Percentiles rank a stretch among this genome's conserved stretches.
Conservation (phyloP, 495 filamentous ascomycete genomes). For the Margaritispora aquatica region DNA sequence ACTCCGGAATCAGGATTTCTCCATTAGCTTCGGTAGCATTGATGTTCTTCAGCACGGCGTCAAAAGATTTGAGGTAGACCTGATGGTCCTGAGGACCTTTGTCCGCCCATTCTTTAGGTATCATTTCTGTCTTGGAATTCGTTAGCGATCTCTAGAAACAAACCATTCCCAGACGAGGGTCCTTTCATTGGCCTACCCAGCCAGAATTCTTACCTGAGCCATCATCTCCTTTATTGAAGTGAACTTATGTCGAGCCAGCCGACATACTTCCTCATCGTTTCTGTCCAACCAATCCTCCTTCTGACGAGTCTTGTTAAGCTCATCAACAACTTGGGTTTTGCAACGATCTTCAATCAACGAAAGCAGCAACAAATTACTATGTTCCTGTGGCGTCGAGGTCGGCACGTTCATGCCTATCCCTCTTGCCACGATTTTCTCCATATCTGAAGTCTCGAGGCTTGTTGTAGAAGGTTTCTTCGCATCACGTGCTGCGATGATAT, state of each 20-base stretch:
- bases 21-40: conserved; percentile 7
- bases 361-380: conserved; percentile 19
- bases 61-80: conserved; percentile 13
- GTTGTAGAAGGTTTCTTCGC: too few relatives aligned
- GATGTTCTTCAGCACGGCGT: conserved; percentile 16
- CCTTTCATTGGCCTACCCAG: too few relatives aligned
- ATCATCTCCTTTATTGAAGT: conserved; percentile 17
- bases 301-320: conserved; percentile 15
- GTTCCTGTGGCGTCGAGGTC: conserved; percentile 16
- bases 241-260: conserved; percentile 19
- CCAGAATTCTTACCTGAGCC: not conserved
- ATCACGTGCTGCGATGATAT: not conserved
- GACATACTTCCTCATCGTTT: conserved; percentile 17
- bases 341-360: conserved; percentile 25
- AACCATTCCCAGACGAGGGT: not conserved
- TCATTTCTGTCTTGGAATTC: conserved; percentile 2
- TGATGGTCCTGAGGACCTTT: conserved; percentile 9
- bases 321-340: conserved; percentile 18
- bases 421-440: not conserved
- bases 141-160: not conserved
- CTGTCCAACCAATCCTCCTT: conserved; percentile 12
- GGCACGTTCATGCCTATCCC: conserved; percentile 8
- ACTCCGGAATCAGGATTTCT: not conserved
- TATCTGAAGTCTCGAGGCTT: too few relatives aligned
- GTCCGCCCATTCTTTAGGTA: conserved; percentile 14